Base-by-base conservation (phyloP, 1,284 basidiomycete genomes). In the Naganishia cerealis region DNA sequence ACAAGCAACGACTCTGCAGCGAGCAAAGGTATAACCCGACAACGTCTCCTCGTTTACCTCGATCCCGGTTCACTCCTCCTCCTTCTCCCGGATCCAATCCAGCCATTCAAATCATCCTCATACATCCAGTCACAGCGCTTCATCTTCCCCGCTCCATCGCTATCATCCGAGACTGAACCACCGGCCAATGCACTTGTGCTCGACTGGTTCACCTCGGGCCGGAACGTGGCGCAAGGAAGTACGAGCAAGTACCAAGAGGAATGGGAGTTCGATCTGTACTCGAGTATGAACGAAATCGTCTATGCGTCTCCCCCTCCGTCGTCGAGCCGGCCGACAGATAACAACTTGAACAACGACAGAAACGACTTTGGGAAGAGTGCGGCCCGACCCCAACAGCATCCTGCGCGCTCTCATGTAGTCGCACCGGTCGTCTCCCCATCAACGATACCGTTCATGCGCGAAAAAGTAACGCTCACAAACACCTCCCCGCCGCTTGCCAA, bases 171-270 rank as follows among this genome's bases (percentile, higher is more conserved):
- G 12, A 39, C 58, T 36, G 24, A 3, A 9, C 72, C 74, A 40
- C 71, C 74, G 0, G 85, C 88, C 13, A 89, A 87, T 2, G 80
- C 86, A 9, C 84, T 90, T 46, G 78, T 94, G 1, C 84, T 96
- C n/a, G 93, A 96, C 77, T 94, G 92, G 91, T 82, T 92, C 67
- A 95, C 92, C 1, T 90, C 90, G 3, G 94, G 94, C 8, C 86
- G 94, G 10, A 66, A 63, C 26, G 26, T 26, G 6, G 36, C 55
- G 7, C 24, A 36, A 36, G 15, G 55, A 86, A 84, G 75, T 84
- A 87, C 24, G 83, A 21, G 89, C 89, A 55, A 40, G 18, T 58
- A 24, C 97, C 94, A 48, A 26, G 95, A 99, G 77, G 86, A 90
- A 59, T 99, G 95, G 95, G 86, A 81, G 1, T 96, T 98, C 78